phyloP scores from a whole-genome alignment of 2,329 filamentous ascomycete species.

The Bipolaris sorokiniana region DNA sequence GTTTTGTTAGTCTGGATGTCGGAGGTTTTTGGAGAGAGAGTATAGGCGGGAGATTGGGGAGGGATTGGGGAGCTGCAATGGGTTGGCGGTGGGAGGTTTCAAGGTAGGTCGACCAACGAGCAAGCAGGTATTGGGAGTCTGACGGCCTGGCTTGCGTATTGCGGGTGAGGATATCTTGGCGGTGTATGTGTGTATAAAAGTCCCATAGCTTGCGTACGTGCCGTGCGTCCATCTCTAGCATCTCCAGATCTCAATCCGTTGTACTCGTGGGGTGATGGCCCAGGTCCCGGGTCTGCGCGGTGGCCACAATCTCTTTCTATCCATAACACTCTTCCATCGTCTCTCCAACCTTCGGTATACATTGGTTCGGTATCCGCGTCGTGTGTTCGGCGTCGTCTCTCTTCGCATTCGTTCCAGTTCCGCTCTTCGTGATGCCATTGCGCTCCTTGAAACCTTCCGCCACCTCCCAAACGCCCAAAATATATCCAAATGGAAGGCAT shows the following conservation, averaged over 20 bases:
- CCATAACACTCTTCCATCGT: too few relatives aligned
- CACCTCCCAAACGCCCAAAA: slow-evolving; percentile 11
- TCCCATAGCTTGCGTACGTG: neutral
- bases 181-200: neutral
- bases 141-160: neutral
- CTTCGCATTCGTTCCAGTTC: slow-evolving; percentile 12
- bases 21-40: too few relatives aligned
- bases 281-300: neutral
- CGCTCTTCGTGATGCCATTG: slow-evolving; percentile 30
- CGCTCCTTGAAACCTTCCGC: slow-evolving; percentile 13
- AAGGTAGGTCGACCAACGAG: neutral
- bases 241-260: neutral
- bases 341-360: neutral
- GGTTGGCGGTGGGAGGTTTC: neutral
- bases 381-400: slow-evolving; percentile 3
- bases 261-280: neutral
- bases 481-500: neutral
- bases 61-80: neutral
- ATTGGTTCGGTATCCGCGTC: neutral
- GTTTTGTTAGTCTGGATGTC: neutral
- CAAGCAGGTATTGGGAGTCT: neutral
- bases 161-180: accelerated
- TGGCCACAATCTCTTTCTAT: accelerated
- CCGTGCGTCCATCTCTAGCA: neutral
- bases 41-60: neutral